Conservation (phyloP, 768 basidiomycete species). For the Psilocybe cyanescens region DNA sequence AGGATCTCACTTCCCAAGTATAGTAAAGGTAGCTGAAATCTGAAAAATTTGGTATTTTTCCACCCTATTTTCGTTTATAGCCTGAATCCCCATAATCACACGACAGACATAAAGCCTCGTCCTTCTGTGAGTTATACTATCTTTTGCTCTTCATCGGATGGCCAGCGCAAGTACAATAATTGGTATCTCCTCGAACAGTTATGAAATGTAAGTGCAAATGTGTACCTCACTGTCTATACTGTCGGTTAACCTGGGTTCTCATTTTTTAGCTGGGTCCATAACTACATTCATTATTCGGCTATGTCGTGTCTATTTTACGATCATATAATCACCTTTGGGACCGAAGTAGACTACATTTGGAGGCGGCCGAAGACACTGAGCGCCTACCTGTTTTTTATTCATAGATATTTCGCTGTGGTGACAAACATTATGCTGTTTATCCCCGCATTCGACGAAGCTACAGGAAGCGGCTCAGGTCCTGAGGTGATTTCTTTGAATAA, state of each 20-base stretch:
- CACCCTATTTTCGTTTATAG: no score
- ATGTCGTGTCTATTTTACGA: constrained; percentile 1
- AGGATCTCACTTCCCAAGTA: no score
- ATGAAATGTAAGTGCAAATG: not conserved
- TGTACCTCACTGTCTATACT: no score
- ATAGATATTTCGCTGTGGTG: constrained; percentile 1
- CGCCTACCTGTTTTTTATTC: not conserved
- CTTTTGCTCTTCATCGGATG: no score
- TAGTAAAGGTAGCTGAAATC: no score
- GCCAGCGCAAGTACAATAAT: no score
- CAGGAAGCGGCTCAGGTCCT: not conserved
- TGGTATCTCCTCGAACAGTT: not conserved
- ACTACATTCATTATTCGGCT: not conserved
- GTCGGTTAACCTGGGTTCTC: not conserved
- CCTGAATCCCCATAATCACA: no score
- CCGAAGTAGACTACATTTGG: constrained; percentile 3
- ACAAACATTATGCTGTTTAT: not conserved
- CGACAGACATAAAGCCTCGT: no score
- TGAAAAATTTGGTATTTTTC: no score
- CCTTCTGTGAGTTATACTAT: no score
- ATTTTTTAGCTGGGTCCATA: not conserved
- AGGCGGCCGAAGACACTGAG: not conserved
- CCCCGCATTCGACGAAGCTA: not conserved
- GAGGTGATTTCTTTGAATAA: not conserved
- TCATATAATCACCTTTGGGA: constrained; percentile 1